A percentile compares a stretch with the other conserved stretches of the same genome.
phyloP scores from a whole-genome alignment of 345 rosid genomes.

The Citrus medica region DNA sequence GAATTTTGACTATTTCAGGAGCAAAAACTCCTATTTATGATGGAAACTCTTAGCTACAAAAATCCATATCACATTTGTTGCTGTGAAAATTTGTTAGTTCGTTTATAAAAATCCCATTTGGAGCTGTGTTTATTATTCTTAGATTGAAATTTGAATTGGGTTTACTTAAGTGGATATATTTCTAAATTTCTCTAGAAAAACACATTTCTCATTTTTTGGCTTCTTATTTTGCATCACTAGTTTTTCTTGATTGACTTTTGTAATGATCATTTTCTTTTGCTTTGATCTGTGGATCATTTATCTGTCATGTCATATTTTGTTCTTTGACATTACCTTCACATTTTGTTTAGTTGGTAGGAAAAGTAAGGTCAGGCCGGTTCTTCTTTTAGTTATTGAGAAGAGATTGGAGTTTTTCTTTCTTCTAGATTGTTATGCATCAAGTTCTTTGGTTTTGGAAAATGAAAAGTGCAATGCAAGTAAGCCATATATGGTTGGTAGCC shows the following conservation, averaged over 20 bases:
- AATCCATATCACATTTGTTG: background rate
- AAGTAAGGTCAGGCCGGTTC: background rate
- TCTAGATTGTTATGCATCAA: background rate
- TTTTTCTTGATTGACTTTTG: background rate
- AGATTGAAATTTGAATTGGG: background rate
- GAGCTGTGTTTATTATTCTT: background rate
- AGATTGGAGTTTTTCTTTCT: background rate
- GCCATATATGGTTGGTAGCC: background rate
- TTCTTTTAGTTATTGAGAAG: background rate
- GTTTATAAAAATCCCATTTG: background rate
- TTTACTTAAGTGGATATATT: background rate
- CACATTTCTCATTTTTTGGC: background rate
- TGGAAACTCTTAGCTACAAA: background rate
- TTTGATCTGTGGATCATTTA: constrained; percentile 1
- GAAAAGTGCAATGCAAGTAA: background rate
- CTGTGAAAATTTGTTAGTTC: background rate
- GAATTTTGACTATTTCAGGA: background rate
- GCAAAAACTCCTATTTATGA: background rate
- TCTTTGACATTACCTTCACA: background rate
- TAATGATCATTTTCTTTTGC: background rate
- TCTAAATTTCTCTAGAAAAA: background rate
- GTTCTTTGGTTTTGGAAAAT: background rate
- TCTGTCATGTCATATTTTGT: no score
- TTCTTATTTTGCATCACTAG: background rate
- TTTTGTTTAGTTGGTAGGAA: background rate